phyloP scores from a whole-genome alignment of 306 rosid genomes.

The Rosa rugosa region DNA sequence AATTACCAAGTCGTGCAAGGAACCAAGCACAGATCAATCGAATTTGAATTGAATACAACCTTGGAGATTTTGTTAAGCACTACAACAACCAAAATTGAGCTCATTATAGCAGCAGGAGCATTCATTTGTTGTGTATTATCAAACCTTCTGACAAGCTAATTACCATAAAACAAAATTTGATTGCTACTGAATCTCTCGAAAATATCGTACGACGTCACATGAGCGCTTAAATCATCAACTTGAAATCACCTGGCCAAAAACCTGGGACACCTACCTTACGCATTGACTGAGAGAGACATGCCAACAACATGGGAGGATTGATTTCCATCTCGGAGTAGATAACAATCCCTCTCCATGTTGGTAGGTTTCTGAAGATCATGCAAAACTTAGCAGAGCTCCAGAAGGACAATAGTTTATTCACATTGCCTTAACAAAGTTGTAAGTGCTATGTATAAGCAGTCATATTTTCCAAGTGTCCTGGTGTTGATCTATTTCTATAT shows the following conservation, averaged over 20 bases:
- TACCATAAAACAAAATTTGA: background rate
- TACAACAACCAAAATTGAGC: too few species aligned
- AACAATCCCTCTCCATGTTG: constrained; percentile 87
- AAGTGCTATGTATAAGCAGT: background rate
- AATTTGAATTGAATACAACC: too few species aligned
- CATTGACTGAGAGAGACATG: constrained; percentile 80
- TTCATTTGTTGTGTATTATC: background rate
- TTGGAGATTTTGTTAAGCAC: too few species aligned
- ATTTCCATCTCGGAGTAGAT: constrained; percentile 72
- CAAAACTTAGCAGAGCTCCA: background rate
- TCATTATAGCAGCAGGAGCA: background rate
- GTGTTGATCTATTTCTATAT: background rate
- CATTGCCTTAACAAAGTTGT: background rate
- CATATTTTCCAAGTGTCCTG: background rate
- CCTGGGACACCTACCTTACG: constrained; percentile 1
- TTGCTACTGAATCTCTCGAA: background rate
- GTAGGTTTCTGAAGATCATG: constrained; percentile 63
- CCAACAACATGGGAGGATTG: constrained; percentile 78
- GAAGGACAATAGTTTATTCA: background rate
- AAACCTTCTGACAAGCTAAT: background rate
- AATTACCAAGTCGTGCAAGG: too few species aligned
- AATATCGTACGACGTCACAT: background rate
- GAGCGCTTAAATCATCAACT: background rate
- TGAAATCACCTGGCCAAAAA: background rate
- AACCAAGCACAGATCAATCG: too few species aligned